Conservation (phyloP, 1,139 yeast species). For the Saccharomyces uvarum region DNA sequence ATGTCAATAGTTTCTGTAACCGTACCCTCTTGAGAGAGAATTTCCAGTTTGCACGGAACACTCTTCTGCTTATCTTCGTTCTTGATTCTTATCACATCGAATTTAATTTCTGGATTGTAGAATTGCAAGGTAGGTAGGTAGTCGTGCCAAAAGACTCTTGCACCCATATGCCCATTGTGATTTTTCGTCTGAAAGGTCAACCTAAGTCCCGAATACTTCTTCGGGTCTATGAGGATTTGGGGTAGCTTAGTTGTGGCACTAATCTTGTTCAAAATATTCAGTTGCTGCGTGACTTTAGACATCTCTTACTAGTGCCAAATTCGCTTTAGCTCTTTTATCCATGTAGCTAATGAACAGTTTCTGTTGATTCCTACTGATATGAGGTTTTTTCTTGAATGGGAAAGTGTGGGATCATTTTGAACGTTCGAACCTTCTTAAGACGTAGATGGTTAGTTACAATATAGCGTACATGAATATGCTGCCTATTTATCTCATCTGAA, state of each 20-base stretch:
- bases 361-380: neutral
- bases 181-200: slow-evolving; percentile 41
- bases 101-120: slow-evolving; percentile 65
- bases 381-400: neutral
- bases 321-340: neutral
- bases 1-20: slow-evolving; percentile 22
- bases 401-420: neutral
- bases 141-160: slow-evolving; percentile 60
- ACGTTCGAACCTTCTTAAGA: neutral
- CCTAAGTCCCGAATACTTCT: slow-evolving; percentile 26
- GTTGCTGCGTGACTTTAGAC: slow-evolving; percentile 26
- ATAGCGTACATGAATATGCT: neutral
- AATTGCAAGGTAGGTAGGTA: slow-evolving; percentile 72
- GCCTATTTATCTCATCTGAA: neutral
- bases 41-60: slow-evolving; percentile 27
- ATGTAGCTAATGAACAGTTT: neutral
- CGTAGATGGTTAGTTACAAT: neutral
- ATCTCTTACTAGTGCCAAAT: slow-evolving; percentile 2
- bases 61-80: slow-evolving; percentile 32
- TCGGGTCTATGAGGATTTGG: slow-evolving; percentile 23
- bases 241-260: slow-evolving; percentile 25
- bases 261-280: slow-evolving; percentile 24
- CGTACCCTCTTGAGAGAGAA: slow-evolving; percentile 25
- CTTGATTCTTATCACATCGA: slow-evolving; percentile 51
- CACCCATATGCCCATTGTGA: slow-evolving; percentile 46